Percentiles rank a stretch among this genome's conserved stretches.
Conservation (phyloP, 2,329 filamentous ascomycete species). For the Cladosporium sp. region DNA sequence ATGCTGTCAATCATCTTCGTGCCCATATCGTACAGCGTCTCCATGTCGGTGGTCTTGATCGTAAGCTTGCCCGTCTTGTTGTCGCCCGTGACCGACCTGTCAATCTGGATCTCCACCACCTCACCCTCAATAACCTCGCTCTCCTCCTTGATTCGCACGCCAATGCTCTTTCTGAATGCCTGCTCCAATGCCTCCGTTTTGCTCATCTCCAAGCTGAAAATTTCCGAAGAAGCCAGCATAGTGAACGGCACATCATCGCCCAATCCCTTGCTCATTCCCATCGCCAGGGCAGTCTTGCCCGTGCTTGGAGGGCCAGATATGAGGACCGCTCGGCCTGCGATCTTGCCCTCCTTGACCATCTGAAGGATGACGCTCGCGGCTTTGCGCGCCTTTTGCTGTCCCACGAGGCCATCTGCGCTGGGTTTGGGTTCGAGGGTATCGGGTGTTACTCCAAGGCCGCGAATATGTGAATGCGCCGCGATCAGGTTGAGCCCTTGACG, state of each 20-base stretch:
- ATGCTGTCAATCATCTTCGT: conserved; percentile 99
- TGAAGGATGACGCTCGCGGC: conserved; percentile 93
- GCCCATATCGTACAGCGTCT: conserved; percentile 98
- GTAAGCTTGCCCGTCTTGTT: conserved; percentile 99
- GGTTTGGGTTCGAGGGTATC: conserved; percentile 83
- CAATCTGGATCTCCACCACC: conserved; percentile 97
- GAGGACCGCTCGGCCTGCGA: conserved; percentile 87
- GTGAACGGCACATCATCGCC: conserved; percentile 95
- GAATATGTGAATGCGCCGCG: conserved; percentile 96
- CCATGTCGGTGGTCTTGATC: conserved; percentile 99
- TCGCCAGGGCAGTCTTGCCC: conserved; percentile 96
- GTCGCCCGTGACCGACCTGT: conserved; percentile 88
- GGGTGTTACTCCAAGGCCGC: conserved; percentile 86
- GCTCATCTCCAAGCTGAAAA: conserved; percentile 98
- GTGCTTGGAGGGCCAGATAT: conserved; percentile 96
- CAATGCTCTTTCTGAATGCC: conserved; percentile 98
- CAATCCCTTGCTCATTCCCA: conserved; percentile 96
- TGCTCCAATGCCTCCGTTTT: conserved; percentile 98
- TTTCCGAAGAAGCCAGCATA: conserved; percentile 90
- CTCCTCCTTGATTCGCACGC: conserved; percentile 96
- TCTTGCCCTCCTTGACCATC: conserved; percentile 99
- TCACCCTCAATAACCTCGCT: conserved; percentile 99
- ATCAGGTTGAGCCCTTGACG: conserved; percentile 95
- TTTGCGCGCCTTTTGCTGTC: conserved; percentile 93
- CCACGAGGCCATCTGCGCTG: conserved; percentile 87